Base-by-base conservation (phyloP, 208 protist genomes). In the Trichomonas vaginalis region DNA sequence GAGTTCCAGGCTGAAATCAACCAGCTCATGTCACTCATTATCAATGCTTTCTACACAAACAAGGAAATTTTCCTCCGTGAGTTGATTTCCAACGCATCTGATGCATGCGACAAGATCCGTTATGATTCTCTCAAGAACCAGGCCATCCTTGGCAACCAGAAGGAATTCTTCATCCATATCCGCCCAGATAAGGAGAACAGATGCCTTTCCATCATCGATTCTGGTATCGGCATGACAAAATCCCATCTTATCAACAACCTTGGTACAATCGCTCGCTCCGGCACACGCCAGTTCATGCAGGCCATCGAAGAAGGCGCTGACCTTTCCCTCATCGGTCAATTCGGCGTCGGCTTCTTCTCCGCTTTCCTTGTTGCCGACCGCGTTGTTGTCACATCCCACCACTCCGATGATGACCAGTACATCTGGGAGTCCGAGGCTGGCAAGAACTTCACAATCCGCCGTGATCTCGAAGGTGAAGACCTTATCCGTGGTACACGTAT, bases 281-380 rank as follows among this genome's bases (percentile, higher is more conserved):
- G 99, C 96, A 99, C 99, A 61, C 99, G 99, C 97, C 97, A 97
- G 37, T 99, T 99, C 97, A 99, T 99, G 98, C 98, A 99, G 97
- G 98, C 98, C 45, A 97, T 99, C n/a, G 96, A 98, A 96, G 97
- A 97, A 95, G 98, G 98, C 90, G 98, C 98, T 95, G 99, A 99
- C 97, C 97, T 99, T 88, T 98, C 96, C 97, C 99, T 99, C 98
- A 99, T 99, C 96, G 99, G 99, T 96, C 99, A 99, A 97, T 99
- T 99, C 96, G 99, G 99, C 98, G 99, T 99, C 90, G 99, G 99
- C 95, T 99, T 99, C 98, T 99, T 99, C 98, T 99, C 98, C 90
- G 98, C 99, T 35, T 99, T 99, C 97, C 98, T 99, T 27, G 99
- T 99, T 62, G 98, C 98, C 49, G 98, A 99, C 96, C 97, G 97